phyloP scores from a whole-genome alignment of 75 land plant genomes.

The Picea sitchensis region DNA sequence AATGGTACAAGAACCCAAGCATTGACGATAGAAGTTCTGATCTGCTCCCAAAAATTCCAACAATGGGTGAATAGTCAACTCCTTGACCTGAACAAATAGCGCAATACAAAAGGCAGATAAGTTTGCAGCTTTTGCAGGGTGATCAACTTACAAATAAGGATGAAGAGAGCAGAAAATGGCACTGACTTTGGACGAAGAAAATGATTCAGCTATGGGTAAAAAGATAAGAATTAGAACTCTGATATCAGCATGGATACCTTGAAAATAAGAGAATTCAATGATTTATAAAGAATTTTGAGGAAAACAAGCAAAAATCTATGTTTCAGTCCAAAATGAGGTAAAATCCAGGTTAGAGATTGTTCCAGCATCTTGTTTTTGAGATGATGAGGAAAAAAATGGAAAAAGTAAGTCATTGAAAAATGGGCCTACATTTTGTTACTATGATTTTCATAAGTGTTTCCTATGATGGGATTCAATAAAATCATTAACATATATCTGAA shows the following conservation, averaged over 20 bases:
- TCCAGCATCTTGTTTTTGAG: background rate
- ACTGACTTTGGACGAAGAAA: background rate
- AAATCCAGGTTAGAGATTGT: background rate
- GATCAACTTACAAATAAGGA: background rate
- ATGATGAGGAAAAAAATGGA: background rate
- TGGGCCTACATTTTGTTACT: background rate
- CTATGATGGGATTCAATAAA: background rate
- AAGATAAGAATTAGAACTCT: background rate
- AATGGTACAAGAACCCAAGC: constrained; percentile 11
- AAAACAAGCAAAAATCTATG: background rate
- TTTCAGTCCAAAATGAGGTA: background rate
- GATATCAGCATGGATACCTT: background rate
- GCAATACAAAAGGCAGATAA: background rate
- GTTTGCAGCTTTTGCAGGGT: background rate
- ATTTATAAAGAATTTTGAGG: background rate
- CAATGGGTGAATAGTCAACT: constrained; percentile 1
- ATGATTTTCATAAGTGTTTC: background rate
- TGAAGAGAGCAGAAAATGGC: background rate
- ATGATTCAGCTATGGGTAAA: background rate
- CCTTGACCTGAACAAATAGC: constrained; percentile 6
- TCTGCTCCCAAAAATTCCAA: constrained; percentile 7
- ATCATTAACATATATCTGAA: background rate
- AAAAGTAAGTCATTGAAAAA: background rate
- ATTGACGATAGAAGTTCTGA: constrained; percentile 2
- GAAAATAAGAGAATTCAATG: background rate